Base-by-base conservation (phyloP, 441 rosid species). In the Erysimum cheiri region DNA sequence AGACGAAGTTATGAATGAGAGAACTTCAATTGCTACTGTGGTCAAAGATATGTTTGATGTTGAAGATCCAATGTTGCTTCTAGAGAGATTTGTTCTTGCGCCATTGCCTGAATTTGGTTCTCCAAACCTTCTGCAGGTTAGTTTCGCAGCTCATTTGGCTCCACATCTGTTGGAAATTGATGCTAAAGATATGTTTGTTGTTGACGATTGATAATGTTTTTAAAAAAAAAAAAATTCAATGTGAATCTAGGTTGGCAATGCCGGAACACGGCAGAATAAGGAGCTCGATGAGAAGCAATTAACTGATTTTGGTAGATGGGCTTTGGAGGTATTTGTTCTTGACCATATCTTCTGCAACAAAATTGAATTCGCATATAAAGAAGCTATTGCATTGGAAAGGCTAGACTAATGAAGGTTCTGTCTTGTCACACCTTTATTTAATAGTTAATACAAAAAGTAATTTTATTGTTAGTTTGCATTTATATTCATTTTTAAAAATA, bases 21-120 rank as follows among this genome's bases (percentile, higher is more conserved):
- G 83, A 77, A 91, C 91, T 78, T 88, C 97, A 32, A 84, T 95
- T 80, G 87, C 89, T 76, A 62, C 72, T n/a, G 61, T 85, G 72
- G 95, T 85, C 70, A 83, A 92, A 43, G 97, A 95, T 77, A 77
- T 77, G 80, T 90, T 90, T 80, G 78, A 92, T 78, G 95, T 85
- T 80, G 94, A 89, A 73, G 95, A 95, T 82, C 86, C 89, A 52
- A 77, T 92, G 52, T 67, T 80, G 36, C 85, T 90, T 49, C 78
- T 95, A 53, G 88, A 89, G 77, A 92, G 89, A 79, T 91, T 89
- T 71, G 93, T 88, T 48, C 70, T 84, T 74, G 96, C 86, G 63
- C 97, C 94, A 31, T 82, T 88, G 74, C 96, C 96, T 64, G 96
- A 86, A 70, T 90, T 85, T 68, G 96, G 88, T 59, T 91, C 97